Base-by-base conservation (phyloP, 2,329 filamentous ascomycete species). In the Fusarium irregulare region DNA sequence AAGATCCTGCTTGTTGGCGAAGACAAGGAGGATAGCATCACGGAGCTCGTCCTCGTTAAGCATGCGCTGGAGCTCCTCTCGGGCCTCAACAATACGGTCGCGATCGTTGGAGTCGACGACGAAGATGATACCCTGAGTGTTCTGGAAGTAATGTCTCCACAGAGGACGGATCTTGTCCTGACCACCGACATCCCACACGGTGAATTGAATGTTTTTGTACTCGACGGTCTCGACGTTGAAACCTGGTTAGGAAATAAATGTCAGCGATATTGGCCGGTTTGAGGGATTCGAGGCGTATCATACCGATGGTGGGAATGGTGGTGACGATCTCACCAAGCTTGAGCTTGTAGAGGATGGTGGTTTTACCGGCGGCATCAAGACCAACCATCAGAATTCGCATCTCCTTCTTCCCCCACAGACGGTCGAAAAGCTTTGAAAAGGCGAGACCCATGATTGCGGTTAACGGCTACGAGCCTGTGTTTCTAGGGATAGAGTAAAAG, bases 151-250 rank as follows among this genome's bases (percentile, higher is more conserved):
- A 85, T 98, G 96, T 87, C 96, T 94, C 96, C 96, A 99, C 80
- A 99, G 88, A 81, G 96, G 96, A 83, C 96, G 91, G 82, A 99
- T 99, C 93, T 98, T 98, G 91, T 99, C 96, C 88, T 99, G 96
- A 83, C 96, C 96, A 88, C 96, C 96, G 80, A 99, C 96, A 87
- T 98, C 96, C 96, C 96, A 99, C 82, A 99, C 96, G 83, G 95
- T 98, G 89, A 99, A 99, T 83, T 97, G 94, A 79, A 97, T 98
- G 90, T 99, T 99, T 90, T 98, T 98, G 89, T 98, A 98, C 83
- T 97, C 94, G 83, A 99, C 96, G 60, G 96, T 98, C 89, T 99
- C 96, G 83, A 99, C 96, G 87, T 99, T 99, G 91, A 99, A 99
- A 79, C 96, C 92, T 94, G 73, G 28, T 46, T 45, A 49, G 53